Evolutionary conservation across 2,329 filamentous ascomycete genomes (phyloP), one percentile per base, ranked within the genome.

Genomic region (Fusarium sacchari): DNA sequence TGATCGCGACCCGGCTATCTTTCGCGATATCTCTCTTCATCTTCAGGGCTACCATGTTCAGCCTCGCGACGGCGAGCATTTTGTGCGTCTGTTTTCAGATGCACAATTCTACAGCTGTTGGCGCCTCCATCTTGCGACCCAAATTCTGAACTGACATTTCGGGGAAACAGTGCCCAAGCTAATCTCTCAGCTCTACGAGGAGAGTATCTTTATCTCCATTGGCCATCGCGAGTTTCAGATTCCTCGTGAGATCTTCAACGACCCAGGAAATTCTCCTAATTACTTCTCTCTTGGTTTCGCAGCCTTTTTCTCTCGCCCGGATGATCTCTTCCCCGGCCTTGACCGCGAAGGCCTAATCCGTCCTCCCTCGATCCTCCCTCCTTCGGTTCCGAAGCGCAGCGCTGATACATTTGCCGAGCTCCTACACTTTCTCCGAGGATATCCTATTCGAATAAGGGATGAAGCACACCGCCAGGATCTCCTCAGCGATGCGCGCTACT

Each of bases 251-350:
- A 87, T 97, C 69, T 97, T 98, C 82, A 92, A 89, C 36, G 89
- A 90, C 40, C 94, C 95, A 2, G 96, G 95, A 32, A 95, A 98
- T 83, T 92, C 91, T n/a, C 95, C 95, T 18, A 98, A 98, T 82
- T 98, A 95, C 87, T 98, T 98, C 86, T 93, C 94, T 1, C 88
- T 98, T 7, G 95, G 95, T 67, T 97, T 97, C 79, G 92, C 91
- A 42, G 89, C 94, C 76, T 97, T 97, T 87, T 97, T 97, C 84
- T 92, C 91, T 22, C 91, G 90, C 5, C 93, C 93, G 0, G 87
- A 89, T 20, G 92, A 97, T 77, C 88, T 95, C 11, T 98, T 97
- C 76, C 96, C 96, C 0, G 96, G 95, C 3, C 88, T 98, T 2
- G 91, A 95, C 66, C 90, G 94, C 58, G 89, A 91, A 69, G 90